Base-by-base conservation (phyloP, 2,329 filamentous ascomycete species). In the Fusarium chaquense region DNA sequence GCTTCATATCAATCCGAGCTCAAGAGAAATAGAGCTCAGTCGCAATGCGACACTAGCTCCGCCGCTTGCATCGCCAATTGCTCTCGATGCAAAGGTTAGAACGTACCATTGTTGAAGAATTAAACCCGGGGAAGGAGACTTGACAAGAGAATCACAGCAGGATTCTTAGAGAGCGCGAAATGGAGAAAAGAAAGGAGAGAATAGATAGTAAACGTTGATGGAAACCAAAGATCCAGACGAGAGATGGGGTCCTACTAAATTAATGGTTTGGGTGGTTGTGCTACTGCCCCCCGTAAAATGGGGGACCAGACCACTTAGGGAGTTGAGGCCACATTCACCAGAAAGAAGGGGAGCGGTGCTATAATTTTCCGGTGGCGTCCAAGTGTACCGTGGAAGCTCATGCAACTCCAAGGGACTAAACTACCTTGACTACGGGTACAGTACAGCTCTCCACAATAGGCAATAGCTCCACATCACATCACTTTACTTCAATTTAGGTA, bases 291-390 rank as follows among this genome's bases (percentile, higher is more conserved):
- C 65, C 58, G 70, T 71, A 70, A 71, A 47, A 71, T 69, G 64
- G 69, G 66, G 65, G 53, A 52, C 40, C 36, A 46, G 49, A 30
- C 47, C 63, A 50, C 36, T 53, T 38, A 65, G 65, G 69, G 73
- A 80, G 78, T 81, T 81, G 77, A 82, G 81, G 81, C 81, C 81
- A 82, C 80, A 78, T 81, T 81, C 81, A 70, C 80, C 74, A 79
- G 76, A 80, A 80, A 76, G 66, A 64, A 67, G 59, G 69, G 65
- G 69, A 59, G 51, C 78, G 78, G 77, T 58, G 40, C 57, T 80
- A 79, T 63, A 55, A 77, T 81, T 73, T 66, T 81, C 79, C 79
- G 79, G 28, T 41, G 47, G 67, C 62, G 53, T 62, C 22, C 16
- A 58, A 28, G 5, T 20, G 24, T 33, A 30, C 10, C 26, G 11